phyloP scores from a whole-genome alignment of 2,329 filamentous ascomycete genomes.

The Laburnicola sp. region DNA sequence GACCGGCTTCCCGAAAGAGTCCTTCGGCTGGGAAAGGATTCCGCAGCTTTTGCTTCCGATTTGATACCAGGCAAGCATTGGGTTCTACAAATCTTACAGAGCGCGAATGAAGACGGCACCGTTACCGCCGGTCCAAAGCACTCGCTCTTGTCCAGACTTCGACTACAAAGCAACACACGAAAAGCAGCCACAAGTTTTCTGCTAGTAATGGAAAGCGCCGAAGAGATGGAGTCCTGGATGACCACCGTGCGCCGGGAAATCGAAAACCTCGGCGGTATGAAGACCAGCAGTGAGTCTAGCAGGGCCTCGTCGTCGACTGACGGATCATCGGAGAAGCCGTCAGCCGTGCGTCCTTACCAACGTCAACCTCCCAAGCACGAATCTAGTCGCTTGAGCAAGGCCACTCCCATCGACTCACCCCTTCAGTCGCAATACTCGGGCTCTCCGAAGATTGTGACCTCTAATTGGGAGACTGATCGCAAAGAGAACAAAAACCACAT shows the following conservation, averaged over 20 bases:
- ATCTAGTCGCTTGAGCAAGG: conserved; percentile 33
- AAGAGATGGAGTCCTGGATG: conserved; percentile 79
- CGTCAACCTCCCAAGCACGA: conserved; percentile 44
- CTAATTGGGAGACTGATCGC: conserved; percentile 37
- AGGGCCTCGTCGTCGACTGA: conserved; percentile 35
- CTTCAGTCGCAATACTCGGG: conserved; percentile 33
- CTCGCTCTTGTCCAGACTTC: conserved; percentile 67
- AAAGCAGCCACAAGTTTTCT: conserved; percentile 66
- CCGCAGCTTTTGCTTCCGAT: conserved; percentile 79
- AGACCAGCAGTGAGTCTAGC: conserved; percentile 40
- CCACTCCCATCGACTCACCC: conserved; percentile 42
- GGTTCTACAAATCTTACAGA: conserved; percentile 74
- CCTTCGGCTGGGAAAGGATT: conserved; percentile 71
- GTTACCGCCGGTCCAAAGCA: conserved; percentile 50
- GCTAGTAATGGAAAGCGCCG: conserved; percentile 71
- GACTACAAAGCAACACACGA: conserved; percentile 60
- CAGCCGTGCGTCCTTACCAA: conserved; percentile 39
- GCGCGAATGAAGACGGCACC: conserved; percentile 62
- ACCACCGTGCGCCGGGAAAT: conserved; percentile 69
- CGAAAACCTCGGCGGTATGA: conserved; percentile 69
- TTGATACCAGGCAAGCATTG: conserved; percentile 78
- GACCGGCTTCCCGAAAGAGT: conserved; percentile 75
- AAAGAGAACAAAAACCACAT: conserved; percentile 33
- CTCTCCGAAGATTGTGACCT: conserved; percentile 35
- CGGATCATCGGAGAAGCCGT: conserved; percentile 26